Evolutionary conservation across 805 yeast species (phyloP).

Genomic region (Zygotorulaspora florentina): DNA sequence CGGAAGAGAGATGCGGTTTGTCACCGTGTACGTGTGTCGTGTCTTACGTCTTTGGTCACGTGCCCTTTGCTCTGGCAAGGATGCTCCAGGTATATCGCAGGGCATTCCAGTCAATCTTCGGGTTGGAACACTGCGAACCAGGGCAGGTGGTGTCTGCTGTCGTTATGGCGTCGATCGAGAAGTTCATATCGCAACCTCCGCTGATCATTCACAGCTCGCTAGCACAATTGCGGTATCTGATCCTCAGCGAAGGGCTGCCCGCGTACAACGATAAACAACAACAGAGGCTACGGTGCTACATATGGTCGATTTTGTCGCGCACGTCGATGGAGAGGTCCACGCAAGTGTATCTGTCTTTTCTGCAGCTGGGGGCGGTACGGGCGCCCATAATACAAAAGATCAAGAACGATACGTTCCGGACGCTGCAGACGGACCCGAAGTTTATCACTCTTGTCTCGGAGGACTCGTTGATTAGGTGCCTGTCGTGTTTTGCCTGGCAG

Average conservation of each 20-base stretch:
- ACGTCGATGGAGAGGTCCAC: conserved; percentile 54
- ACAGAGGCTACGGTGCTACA: conserved; percentile 48
- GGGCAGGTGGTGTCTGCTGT: not conserved
- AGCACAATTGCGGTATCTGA: conserved; percentile 18
- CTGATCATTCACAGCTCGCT: conserved; percentile 18
- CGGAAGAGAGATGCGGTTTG: too few species aligned
- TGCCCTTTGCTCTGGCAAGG: too few species aligned
- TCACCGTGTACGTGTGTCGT: too few species aligned
- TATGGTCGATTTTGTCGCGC: conserved; percentile 75
- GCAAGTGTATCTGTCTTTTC: conserved; percentile 49
- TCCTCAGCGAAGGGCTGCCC: conserved; percentile 26
- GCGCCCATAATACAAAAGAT: conserved; percentile 57
- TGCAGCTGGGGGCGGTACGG: conserved; percentile 54
- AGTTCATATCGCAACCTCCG: conserved; percentile 16
- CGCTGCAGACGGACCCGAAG: conserved; percentile 65
- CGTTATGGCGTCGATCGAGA: conserved; percentile 13
- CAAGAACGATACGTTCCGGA: conserved; percentile 79
- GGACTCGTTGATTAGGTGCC: conserved; percentile 58
- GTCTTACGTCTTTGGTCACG: too few species aligned
- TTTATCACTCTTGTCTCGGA: conserved; percentile 70
- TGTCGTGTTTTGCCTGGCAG: conserved; percentile 67
- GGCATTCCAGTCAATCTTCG: too few species aligned
- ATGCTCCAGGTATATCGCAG: too few species aligned
- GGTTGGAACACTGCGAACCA: too few species aligned
- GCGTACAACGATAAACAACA: conserved; percentile 16